phyloP scores from a whole-genome alignment of 768 basidiomycete species.

The Russula lepida region DNA sequence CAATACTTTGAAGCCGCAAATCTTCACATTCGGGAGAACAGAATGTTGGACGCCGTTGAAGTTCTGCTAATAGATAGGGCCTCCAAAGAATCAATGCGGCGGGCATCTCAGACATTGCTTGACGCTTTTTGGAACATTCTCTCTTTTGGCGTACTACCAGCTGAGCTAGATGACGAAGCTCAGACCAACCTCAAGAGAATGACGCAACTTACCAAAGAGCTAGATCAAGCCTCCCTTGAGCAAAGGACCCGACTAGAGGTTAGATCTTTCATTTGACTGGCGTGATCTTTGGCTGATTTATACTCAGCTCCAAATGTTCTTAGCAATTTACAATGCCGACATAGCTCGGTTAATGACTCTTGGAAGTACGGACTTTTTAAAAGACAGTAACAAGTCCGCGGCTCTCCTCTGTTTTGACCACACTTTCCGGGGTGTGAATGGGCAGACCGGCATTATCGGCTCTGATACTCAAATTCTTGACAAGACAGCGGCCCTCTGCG shows the following conservation, averaged over 20 bases:
- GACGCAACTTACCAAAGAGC: not conserved
- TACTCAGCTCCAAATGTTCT: conserved; percentile 11
- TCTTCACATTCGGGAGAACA: conserved; percentile 37
- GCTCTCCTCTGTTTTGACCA: conserved; percentile 18
- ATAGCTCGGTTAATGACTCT: not conserved
- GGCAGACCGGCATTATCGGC: not conserved
- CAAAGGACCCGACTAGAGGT: not conserved
- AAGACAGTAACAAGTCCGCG: not conserved
- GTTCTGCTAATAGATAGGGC: conserved; percentile 33
- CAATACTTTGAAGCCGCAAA: conserved; percentile 44
- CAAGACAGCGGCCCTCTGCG: not conserved
- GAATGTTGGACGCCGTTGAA: conserved; percentile 38
- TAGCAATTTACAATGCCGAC: not conserved
- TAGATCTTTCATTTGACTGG: not conserved
- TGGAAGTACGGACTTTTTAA: not conserved
- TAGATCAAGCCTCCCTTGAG: not conserved
- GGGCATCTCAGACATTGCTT: conserved; percentile 36
- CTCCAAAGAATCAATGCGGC: conserved; percentile 26
- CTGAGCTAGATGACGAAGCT: not conserved
- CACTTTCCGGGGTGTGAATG: not conserved
- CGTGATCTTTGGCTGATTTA: not conserved
- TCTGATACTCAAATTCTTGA: not conserved
- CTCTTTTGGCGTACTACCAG: conserved; percentile 29
- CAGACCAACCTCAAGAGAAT: not conserved
- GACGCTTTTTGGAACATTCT: conserved; percentile 39